phyloP scores from a whole-genome alignment of 1,139 yeast species.

The Yarrowia galli region DNA sequence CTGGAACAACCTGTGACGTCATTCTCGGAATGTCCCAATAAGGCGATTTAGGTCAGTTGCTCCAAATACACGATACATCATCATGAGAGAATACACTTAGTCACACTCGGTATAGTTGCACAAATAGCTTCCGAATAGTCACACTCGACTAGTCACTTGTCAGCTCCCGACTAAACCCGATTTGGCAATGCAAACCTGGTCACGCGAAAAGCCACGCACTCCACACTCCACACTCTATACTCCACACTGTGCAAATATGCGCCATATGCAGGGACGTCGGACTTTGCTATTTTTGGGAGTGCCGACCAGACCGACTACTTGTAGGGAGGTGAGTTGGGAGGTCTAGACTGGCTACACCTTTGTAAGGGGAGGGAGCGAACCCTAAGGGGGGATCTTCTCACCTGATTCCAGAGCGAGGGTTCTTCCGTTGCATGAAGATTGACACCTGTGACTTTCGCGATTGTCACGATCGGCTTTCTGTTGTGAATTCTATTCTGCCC shows the following conservation, averaged over 20 bases:
- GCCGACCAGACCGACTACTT: background rate
- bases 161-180: no score
- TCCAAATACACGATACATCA: no score
- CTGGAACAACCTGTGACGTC: background rate
- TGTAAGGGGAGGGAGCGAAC: background rate
- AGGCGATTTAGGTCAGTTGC: no score
- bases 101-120: no score
- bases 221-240: slow-evolving; percentile 7
- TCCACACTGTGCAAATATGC: background rate
- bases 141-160: no score
- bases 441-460: background rate
- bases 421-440: slow-evolving; percentile 4
- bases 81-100: no score
- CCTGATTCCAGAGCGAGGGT: background rate
- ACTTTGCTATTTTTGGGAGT: slow-evolving; percentile 3
- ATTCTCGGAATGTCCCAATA: no score
- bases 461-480: slow-evolving; percentile 17
- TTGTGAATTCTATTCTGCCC: slow-evolving; percentile 1
- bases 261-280: slow-evolving; percentile 12
- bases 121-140: no score
- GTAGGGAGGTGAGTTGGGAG: background rate
- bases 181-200: background rate
- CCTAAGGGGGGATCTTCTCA: background rate
- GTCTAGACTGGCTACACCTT: background rate
- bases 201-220: background rate